phyloP scores from a whole-genome alignment of 352 stramenopile genomes.

The Achlya hypogyna region DNA sequence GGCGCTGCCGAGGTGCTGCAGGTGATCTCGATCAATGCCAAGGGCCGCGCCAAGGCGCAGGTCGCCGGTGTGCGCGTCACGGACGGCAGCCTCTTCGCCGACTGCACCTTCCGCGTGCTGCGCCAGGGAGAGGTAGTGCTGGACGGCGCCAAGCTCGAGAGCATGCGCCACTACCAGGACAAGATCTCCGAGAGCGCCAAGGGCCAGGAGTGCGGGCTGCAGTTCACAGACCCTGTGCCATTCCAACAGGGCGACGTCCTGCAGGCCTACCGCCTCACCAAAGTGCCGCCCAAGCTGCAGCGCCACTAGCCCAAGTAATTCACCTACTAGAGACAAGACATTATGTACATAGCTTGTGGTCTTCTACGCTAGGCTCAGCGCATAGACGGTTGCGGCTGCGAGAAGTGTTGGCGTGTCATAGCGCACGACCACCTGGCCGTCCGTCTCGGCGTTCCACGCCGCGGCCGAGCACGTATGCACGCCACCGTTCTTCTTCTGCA shows the following conservation, averaged over 20 bases:
- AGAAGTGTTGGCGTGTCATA: slow-evolving; percentile 13
- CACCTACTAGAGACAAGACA: too few relatives aligned
- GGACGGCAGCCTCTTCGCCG: slow-evolving; percentile 86
- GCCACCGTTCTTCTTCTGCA: slow-evolving; percentile 84
- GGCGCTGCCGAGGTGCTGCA: slow-evolving; percentile 73
- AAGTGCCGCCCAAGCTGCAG: slow-evolving; percentile 13
- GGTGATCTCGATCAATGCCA: slow-evolving; percentile 76
- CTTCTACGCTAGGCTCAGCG: slow-evolving; percentile 12
- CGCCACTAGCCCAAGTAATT: too few relatives aligned
- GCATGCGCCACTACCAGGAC: slow-evolving; percentile 88
- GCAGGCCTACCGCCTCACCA: slow-evolving; percentile 59
- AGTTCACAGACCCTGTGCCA: slow-evolving; percentile 80
- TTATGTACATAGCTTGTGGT: too few relatives aligned
- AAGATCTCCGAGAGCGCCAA: slow-evolving; percentile 87
- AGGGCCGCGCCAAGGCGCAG: slow-evolving; percentile 82
- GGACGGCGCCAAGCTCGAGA: slow-evolving; percentile 76
- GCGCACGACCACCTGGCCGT: slow-evolving; percentile 31
- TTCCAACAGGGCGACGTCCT: slow-evolving; percentile 94
- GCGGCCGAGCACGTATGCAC: slow-evolving; percentile 82
- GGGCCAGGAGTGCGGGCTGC: slow-evolving; percentile 97
- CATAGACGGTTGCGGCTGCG: slow-evolving; percentile 9
- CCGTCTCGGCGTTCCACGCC: slow-evolving; percentile 79
- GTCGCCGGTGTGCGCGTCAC: slow-evolving; percentile 94
- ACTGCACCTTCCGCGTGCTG: slow-evolving; percentile 71
- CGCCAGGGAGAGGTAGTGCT: slow-evolving; percentile 88